A percentile compares a stretch with the other conserved stretches of the same genome.
These are phyloP conservation scores for Penicillium canariense DNA, from an alignment of 495 filamentous ascomycete genomes.

Conservation along the genomic window DNA sequence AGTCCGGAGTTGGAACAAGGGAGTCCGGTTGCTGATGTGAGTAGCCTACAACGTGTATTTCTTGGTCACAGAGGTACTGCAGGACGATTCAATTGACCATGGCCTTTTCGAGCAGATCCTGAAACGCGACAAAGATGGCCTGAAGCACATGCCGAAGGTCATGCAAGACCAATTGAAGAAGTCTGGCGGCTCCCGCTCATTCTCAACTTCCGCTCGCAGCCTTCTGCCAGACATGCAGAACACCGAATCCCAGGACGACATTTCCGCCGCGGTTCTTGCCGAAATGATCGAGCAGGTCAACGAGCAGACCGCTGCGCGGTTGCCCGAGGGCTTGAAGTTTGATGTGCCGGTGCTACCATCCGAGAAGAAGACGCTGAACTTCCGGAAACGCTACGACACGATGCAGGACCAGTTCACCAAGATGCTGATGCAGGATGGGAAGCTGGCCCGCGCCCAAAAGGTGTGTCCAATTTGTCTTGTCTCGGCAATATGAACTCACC, in stretches of 20 bases:
- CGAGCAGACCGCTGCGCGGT: slow-evolving; percentile 27
- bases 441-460: slow-evolving; percentile 76
- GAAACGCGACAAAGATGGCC: slow-evolving; percentile 57
- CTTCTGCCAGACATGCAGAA: slow-evolving; percentile 27
- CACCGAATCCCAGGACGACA: slow-evolving; percentile 17
- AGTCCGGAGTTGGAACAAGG: slow-evolving; percentile 65
- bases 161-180: slow-evolving; percentile 57
- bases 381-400: slow-evolving; percentile 77
- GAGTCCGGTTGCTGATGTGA: slow-evolving; percentile 63
- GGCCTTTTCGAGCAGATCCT: slow-evolving; percentile 51
- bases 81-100: not conserved
- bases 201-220: slow-evolving; percentile 54
- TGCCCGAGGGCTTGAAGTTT: slow-evolving; percentile 65
- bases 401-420: slow-evolving; percentile 83
- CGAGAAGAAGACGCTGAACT: slow-evolving; percentile 48
- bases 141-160: slow-evolving; percentile 65
- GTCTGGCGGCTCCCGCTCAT: slow-evolving; percentile 51
- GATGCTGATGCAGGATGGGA: slow-evolving; percentile 86
- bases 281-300: slow-evolving; percentile 40
- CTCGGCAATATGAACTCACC: not conserved
- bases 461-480: slow-evolving; percentile 43
- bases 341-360: slow-evolving; percentile 65
- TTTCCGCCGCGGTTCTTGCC: slow-evolving; percentile 36
- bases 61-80: not conserved
- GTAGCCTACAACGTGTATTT: slow-evolving; percentile 10